Percentiles rank a stretch among this genome's conserved stretches.
phyloP scores from a whole-genome alignment of 2,329 filamentous ascomycete species.

The Alternaria sp. region DNA sequence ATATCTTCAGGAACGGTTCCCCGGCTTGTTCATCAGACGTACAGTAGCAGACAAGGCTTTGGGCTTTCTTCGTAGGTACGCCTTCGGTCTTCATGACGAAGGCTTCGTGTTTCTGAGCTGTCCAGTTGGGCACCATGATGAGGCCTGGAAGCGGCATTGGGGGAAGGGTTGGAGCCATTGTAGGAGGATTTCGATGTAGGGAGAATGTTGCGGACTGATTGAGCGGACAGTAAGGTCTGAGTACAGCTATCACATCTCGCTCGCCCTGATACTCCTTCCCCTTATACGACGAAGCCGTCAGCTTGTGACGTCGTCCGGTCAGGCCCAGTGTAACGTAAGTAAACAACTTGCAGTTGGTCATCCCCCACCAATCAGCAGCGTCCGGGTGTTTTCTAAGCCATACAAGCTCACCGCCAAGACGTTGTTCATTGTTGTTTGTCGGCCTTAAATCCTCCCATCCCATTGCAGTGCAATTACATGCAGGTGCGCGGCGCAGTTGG shows the following conservation, averaged over 20 bases:
- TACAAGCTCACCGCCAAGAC: neutral
- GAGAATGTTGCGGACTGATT: neutral
- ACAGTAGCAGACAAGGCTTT: slow-evolving; percentile 10
- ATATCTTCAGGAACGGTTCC: slow-evolving; percentile 17
- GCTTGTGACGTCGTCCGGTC: neutral
- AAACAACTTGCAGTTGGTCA: neutral
- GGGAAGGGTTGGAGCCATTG: slow-evolving; percentile 9
- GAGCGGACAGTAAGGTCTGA: neutral
- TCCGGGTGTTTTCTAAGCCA: neutral
- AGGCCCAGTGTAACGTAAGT: neutral
- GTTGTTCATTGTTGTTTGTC: neutral
- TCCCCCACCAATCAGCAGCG: neutral
- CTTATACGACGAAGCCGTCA: neutral
- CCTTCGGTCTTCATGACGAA: slow-evolving; percentile 22
- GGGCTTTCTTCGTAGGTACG: slow-evolving; percentile 1
- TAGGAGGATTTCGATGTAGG: neutral
- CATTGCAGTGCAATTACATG: neutral
- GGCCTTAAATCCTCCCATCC: neutral
- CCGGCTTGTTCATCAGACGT: slow-evolving; percentile 9
- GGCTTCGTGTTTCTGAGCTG: slow-evolving; percentile 13
- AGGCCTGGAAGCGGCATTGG: slow-evolving; percentile 24
- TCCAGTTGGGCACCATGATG: slow-evolving; percentile 19
- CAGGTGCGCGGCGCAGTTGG: neutral
- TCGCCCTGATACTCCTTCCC: neutral
- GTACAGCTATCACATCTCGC: neutral